Evolutionary conservation across 2,329 filamentous ascomycete species (phyloP), one percentile per base, ranked within the genome.

Genomic region (Pseudocercospora fijiensis): DNA sequence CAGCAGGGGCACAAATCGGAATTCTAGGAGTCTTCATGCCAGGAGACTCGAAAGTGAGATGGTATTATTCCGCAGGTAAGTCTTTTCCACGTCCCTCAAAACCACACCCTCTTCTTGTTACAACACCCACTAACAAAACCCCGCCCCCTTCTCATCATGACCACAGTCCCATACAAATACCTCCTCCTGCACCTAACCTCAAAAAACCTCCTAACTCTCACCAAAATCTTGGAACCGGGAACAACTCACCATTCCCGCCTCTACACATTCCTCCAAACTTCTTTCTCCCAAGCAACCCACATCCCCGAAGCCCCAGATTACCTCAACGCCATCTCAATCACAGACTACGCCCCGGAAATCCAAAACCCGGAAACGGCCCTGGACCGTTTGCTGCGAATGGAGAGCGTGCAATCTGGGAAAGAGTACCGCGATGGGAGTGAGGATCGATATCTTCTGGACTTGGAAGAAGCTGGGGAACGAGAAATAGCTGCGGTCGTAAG

Each of bases 281-380:
- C 58, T 37, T 73, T 73, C 60, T 22, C 33, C 10, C 10, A 28
- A 8, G 64, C 69, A 1, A 61, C 66, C 18, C 28, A 58, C 1
- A 57, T 68, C 10, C 70, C 71, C 1, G 51, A 72, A 43, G 62
- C 65, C n/a, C 61, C 67, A 2, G 70, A 72, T 52, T 72, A 61
- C 62, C 22, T 63, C 41, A 60, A 56, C n/a, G 71, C 69, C 2
- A 43, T 65, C 3, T 18, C 45, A 3, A 51, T 70, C 10, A 71
- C 67, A 26, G 71, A 73, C 60, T 68, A 52, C 20, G 68, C 71
- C 1, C 60, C 67, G 0, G 47, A 62, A 2, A 63, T 72, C 28
- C 63, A 49, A 26, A 66, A 71, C 55, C 64, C 66, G 16, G 51
- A 63, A 2, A 62, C 51, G 16, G 69, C 69, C 4, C 51, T 65